phyloP scores from a whole-genome alignment of 257 asterid species.

The Fraxinus excelsior region DNA sequence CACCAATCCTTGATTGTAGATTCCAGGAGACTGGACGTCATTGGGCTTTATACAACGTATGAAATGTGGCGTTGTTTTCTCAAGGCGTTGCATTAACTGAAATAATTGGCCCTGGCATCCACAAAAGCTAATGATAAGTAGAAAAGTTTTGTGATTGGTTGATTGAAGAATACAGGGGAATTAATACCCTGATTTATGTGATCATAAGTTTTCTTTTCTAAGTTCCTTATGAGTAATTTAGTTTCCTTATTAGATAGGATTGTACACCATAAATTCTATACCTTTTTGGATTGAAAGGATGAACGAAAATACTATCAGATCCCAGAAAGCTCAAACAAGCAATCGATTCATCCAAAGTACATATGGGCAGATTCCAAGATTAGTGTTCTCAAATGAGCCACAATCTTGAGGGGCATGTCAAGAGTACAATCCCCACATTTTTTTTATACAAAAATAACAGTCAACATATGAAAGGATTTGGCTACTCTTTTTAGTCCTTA shows the following conservation, averaged over 20 bases:
- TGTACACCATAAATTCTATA: not conserved
- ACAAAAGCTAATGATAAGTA: constrained; percentile 13
- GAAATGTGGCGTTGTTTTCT: constrained; percentile 93
- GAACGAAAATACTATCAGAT: not conserved
- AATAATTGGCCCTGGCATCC: constrained; percentile 76
- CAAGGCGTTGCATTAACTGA: constrained; percentile 93
- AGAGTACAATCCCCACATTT: not conserved
- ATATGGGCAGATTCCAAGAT: not conserved
- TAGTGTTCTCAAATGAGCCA: not conserved
- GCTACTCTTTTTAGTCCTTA: not conserved
- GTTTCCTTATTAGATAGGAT: not conserved
- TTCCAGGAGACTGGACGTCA: constrained; percentile 80
- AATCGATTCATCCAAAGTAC: not conserved
- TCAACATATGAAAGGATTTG: not conserved
- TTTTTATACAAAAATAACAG: not conserved
- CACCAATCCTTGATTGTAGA: constrained; percentile 78
- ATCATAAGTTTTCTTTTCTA: not conserved
- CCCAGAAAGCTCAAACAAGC: not conserved
- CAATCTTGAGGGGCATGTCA: not conserved
- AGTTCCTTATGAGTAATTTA: not conserved
- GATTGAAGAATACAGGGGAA: not conserved
- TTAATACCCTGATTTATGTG: not conserved
- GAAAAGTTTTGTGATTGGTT: not conserved
- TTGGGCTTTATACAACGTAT: constrained; percentile 98
- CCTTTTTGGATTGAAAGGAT: not conserved